Conservation (phyloP, 1,284 basidiomycete species). For the Cystobasidium sp. region DNA sequence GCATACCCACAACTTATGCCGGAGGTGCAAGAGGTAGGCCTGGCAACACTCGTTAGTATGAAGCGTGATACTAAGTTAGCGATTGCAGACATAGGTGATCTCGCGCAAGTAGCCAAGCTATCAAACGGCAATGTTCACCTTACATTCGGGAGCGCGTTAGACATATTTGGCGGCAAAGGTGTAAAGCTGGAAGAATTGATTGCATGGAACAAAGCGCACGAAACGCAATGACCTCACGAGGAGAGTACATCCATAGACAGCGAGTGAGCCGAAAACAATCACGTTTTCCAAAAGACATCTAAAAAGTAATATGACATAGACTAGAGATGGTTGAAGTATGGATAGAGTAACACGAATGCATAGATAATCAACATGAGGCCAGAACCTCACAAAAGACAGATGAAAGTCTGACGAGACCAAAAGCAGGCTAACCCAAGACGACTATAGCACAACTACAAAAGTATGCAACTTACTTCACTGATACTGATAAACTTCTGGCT, state of each 20-base stretch:
- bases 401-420: too few relatives aligned
- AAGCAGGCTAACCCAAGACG: too few relatives aligned
- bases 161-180: slow-evolving; percentile 78
- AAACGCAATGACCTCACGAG: neutral
- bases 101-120: slow-evolving; percentile 78
- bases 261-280: neutral
- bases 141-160: slow-evolving; percentile 86
- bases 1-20: slow-evolving; percentile 92
- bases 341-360: too few relatives aligned
- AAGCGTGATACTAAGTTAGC: neutral
- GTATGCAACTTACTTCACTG: neutral
- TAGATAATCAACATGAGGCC: too few relatives aligned
- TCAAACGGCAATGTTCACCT: slow-evolving; percentile 88
- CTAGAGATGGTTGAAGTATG: too few relatives aligned
- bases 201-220: slow-evolving; percentile 54
- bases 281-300: neutral
- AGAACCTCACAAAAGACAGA: too few relatives aligned
- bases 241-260: neutral
- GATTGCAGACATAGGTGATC: slow-evolving; percentile 73
- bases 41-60: neutral
- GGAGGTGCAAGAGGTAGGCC: slow-evolving; percentile 85
- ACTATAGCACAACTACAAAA: too few relatives aligned
- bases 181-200: slow-evolving; percentile 76
- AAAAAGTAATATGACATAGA: too few relatives aligned
- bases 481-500: neutral